Conservation (phyloP, 2,329 filamentous ascomycete genomes). For the Colletotrichum incanum region DNA sequence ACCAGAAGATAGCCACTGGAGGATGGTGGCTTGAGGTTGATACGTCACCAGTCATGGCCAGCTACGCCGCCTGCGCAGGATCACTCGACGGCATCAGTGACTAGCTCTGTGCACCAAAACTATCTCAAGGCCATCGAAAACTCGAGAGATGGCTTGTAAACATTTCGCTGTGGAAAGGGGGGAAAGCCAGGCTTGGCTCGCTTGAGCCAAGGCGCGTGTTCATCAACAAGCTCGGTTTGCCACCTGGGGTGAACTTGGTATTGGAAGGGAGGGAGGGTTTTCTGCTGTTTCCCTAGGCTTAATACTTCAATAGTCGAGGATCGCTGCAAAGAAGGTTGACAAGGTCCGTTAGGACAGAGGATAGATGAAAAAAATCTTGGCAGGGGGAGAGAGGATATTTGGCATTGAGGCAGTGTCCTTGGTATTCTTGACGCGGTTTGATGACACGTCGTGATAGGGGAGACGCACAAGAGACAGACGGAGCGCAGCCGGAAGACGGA, state of each 20-base stretch:
- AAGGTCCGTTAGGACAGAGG: neutral
- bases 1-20: neutral
- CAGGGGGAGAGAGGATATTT: slow-evolving; percentile 11
- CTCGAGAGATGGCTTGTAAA: neutral
- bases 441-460: too few relatives aligned
- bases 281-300: neutral
- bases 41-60: neutral
- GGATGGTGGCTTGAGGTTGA: neutral
- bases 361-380: slow-evolving; percentile 23
- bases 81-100: neutral
- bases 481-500: slow-evolving; percentile 1
- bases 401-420: slow-evolving; percentile 24
- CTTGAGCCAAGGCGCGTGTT: slow-evolving; percentile 17
- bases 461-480: neutral
- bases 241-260: neutral
- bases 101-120: neutral
- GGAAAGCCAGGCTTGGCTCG: slow-evolving; percentile 16
- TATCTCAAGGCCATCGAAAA: neutral
- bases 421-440: neutral
- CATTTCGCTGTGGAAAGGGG: neutral
- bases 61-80: neutral
- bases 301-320: neutral
- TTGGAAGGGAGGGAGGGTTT: slow-evolving; percentile 13
- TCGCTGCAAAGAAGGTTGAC: neutral
- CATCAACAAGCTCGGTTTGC: slow-evolving; percentile 2